A percentile compares a stretch with the other conserved stretches of the same genome.
These are phyloP conservation scores for Zizania latifolia DNA, from an alignment of 176 grass and related monocot genomes.

Conservation along the genomic window DNA sequence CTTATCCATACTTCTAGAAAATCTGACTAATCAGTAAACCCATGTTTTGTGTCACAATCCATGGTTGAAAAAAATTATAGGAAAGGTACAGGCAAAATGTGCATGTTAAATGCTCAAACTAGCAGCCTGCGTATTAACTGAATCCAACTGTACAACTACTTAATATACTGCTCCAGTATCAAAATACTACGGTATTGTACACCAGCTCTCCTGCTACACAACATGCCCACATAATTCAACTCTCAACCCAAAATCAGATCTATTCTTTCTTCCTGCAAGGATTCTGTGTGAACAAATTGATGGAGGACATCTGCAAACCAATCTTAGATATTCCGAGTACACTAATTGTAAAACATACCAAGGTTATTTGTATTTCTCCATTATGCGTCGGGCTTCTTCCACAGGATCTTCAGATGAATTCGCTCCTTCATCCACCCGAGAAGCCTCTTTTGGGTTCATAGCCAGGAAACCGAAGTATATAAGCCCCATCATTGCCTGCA, in stretches of 20 bases:
- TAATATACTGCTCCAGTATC: background rate
- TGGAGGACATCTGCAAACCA: background rate
- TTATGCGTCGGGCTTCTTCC: conserved; percentile 84
- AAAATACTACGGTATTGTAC: background rate
- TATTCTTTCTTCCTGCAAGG: background rate
- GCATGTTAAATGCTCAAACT: no score
- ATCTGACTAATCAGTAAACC: no score
- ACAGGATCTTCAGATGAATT: conserved; percentile 48
- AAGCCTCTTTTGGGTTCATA: conserved; percentile 67
- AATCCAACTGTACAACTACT: background rate
- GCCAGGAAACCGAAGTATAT: conserved; percentile 76
- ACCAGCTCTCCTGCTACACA: background rate
- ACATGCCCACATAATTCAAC: background rate
- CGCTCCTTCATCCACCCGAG: conserved; percentile 20
- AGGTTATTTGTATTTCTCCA: conserved; percentile 87
- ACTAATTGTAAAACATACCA: background rate
- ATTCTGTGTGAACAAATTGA: background rate
- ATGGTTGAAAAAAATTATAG: no score
- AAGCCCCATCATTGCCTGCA: conserved; percentile 78
- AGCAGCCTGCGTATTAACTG: background rate
- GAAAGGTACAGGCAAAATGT: no score
- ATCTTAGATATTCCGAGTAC: background rate
- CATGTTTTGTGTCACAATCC: no score
- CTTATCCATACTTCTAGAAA: no score
- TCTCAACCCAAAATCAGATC: background rate